Evolutionary conservation across 306 rosid genomes (phyloP).

Genomic region (Astragalus membranaceus): DNA sequence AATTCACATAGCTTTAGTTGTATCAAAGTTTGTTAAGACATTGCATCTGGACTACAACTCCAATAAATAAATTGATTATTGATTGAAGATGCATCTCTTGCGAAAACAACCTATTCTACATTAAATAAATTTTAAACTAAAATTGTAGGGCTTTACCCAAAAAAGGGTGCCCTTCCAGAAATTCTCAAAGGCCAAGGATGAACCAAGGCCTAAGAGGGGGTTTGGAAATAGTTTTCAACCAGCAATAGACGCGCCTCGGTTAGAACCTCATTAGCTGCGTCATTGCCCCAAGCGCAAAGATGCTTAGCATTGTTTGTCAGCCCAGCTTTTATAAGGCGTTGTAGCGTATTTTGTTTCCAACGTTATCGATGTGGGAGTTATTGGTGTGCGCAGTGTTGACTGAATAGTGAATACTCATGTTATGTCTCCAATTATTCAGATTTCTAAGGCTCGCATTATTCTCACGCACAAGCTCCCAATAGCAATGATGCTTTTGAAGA

Average conservation of each 20-base stretch:
- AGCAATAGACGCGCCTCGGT: conserved; percentile 27
- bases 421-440: too few relatives aligned
- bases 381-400: background rate
- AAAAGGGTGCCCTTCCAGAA: conserved; percentile 25
- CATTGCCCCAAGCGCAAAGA: conserved; percentile 39
- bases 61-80: too few relatives aligned
- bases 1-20: too few relatives aligned
- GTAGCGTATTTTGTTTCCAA: background rate
- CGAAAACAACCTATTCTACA: too few relatives aligned
- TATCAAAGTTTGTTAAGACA: too few relatives aligned
- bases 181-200: conserved; percentile 16
- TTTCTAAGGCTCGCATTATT: too few relatives aligned
- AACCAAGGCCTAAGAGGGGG: conserved; percentile 35
- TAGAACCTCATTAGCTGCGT: conserved; percentile 31
- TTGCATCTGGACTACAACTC: too few relatives aligned
- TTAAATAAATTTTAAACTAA: background rate
- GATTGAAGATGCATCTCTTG: too few relatives aligned
- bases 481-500: too few relatives aligned
- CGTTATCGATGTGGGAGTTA: background rate
- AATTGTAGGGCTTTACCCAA: conserved; percentile 18
- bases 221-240: conserved; percentile 42
- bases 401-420: too few relatives aligned
- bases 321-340: background rate
- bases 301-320: background rate
- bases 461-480: too few relatives aligned